These are phyloP conservation scores for Alternaria sp. DNA, from an alignment of 2,329 filamentous ascomycete species.

Conservation along the genomic window DNA sequence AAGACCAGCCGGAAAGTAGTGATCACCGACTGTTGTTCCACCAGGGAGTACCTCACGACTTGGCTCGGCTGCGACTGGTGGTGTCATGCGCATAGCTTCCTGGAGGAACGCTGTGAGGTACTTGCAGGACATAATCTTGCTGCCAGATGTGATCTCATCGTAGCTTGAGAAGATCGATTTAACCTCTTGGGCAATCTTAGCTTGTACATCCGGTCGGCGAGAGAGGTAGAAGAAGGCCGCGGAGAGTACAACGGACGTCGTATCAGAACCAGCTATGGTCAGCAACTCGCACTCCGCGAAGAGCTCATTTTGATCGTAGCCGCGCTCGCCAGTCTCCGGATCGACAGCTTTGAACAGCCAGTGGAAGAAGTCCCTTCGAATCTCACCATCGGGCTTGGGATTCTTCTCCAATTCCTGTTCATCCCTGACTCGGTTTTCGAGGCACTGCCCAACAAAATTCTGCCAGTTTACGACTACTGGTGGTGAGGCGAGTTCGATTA, in stretches of 20 bases:
- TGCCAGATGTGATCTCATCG: conserved; percentile 30
- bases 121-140: conserved; percentile 26
- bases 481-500: conserved; percentile 25
- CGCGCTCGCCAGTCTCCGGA: conserved; percentile 48
- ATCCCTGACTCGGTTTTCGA: conserved; percentile 19
- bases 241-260: conserved; percentile 30
- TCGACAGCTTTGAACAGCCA: conserved; percentile 54
- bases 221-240: conserved; percentile 33
- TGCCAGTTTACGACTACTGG: conserved; percentile 26
- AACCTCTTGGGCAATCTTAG: conserved; percentile 30
- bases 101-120: conserved; percentile 36
- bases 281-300: conserved; percentile 39
- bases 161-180: conserved; percentile 25
- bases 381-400: conserved; percentile 27
- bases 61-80: conserved; percentile 29
- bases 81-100: conserved; percentile 35
- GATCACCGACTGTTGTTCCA: conserved; percentile 27
- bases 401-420: conserved; percentile 25
- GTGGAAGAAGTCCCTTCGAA: conserved; percentile 54
- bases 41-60: conserved; percentile 34
- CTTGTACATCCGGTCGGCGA: conserved; percentile 22
- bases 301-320: conserved; percentile 51
- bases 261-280: conserved; percentile 38
- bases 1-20: conserved; percentile 30
- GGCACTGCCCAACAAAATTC: conserved; percentile 28